Evolutionary conservation across 169 alveolate genomes (phyloP), one percentile per base, ranked within the genome.

Genomic region (Plasmodium berghei): DNA sequence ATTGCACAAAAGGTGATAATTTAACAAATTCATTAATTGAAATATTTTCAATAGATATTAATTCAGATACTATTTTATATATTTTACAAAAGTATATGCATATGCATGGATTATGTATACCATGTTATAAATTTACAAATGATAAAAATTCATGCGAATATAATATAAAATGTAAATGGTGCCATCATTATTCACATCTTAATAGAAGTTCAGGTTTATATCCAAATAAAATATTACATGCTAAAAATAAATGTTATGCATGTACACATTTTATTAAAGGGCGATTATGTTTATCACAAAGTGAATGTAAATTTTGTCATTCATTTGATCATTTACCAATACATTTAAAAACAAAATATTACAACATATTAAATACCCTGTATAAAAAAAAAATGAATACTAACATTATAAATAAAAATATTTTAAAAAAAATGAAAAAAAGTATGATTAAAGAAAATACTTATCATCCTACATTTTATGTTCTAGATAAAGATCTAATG

Each of bases 221-320:
- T 45, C 87, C 87, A 3, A 48, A 12, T 9, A 73, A 73, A 42
- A 73, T 73, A 72, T 40, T 73, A 45, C 87, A 73, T 49, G 18
- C 61, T 16, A 73, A 63, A 59, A 73, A 59, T 26, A 73, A 73
- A 42, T 73, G 87, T 73, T 59, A 73, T 58, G 87, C 58, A n/a
- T 73, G 87, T 20, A 58, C 46, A 2, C 71, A 73, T 63, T 59
- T 73, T 42, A 5, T 49, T 16, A 59, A 63, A 59, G 69, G 69
- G n/a, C 49, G 87, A 20, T 73, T 73, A 24, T 73, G 87, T 10
- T 24, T 1, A 8, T 34, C 26, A 14, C 20, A 20, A 73, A 59
- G 58, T 73, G 70, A 59, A n/a, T 73, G 87, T 20, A 71, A 45
- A 40, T 73, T 73, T 45, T 73, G 87, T 3, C 87, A 73, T 28